Evolutionary conservation across 805 yeast species (phyloP).

Genomic region (Metschnikowia anglica): DNA sequence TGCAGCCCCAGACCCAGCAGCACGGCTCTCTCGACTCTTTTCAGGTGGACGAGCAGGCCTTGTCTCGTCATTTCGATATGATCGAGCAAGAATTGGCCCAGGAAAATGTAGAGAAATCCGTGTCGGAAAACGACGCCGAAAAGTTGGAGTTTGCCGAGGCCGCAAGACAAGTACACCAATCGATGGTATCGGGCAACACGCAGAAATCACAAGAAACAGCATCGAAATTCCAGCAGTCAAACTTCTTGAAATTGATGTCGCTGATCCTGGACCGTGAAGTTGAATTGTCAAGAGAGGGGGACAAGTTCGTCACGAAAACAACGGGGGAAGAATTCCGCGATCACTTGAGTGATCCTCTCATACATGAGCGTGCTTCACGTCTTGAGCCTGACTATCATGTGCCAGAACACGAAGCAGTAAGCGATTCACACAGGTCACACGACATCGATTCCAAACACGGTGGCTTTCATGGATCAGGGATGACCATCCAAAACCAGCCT

Average conservation of each 20-base stretch:
- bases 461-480: not conserved
- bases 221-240: constrained; percentile 35
- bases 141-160: constrained; percentile 41
- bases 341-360: constrained; percentile 23
- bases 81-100: constrained; percentile 30
- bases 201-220: constrained; percentile 28
- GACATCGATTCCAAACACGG: not conserved
- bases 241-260: constrained; percentile 41
- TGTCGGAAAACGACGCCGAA: constrained; percentile 22
- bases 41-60: constrained; percentile 26
- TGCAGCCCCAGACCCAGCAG: constrained; percentile 12
- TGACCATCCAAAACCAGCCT: not conserved
- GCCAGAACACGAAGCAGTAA: constrained; percentile 14
- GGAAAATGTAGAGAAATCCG: constrained; percentile 2
- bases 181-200: constrained; percentile 34
- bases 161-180: constrained; percentile 35
- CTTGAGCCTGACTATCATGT: constrained; percentile 13
- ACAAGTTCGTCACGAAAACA: constrained; percentile 32
- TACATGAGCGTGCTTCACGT: constrained; percentile 10
- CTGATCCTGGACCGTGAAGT: constrained; percentile 38
- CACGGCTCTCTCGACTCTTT: not conserved
- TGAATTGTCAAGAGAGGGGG: constrained; percentile 36
- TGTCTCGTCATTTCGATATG: constrained; percentile 35
- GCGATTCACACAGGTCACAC: not conserved
- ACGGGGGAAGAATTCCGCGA: constrained; percentile 39